These are phyloP conservation scores for Kickxella alabastrina DNA, from an alignment of 192 early-diverging fungal genomes.

Conservation along the genomic window DNA sequence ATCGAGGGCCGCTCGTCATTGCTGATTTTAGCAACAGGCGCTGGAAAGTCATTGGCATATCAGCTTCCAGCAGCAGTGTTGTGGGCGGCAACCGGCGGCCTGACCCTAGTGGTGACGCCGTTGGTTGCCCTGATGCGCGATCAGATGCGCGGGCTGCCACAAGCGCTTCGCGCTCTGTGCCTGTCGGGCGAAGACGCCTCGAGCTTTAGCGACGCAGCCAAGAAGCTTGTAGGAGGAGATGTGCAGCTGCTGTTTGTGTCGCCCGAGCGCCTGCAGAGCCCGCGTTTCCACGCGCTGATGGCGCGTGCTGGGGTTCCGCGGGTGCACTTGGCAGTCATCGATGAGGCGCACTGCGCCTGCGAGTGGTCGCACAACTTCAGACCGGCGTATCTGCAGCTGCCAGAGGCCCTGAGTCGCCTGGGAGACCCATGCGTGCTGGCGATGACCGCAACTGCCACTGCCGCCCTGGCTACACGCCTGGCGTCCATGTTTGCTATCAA, in stretches of 20 bases:
- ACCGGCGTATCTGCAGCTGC: constrained; percentile 63
- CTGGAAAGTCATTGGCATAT: constrained; percentile 75
- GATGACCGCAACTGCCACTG: constrained; percentile 72
- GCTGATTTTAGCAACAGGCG: constrained; percentile 57
- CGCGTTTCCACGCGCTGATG: constrained; percentile 58
- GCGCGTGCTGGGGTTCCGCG: constrained; percentile 46
- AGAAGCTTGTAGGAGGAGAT: constrained; percentile 46
- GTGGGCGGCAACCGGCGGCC: constrained; percentile 19
- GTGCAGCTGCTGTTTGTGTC: constrained; percentile 71
- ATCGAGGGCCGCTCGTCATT: constrained; percentile 49
- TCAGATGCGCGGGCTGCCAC: constrained; percentile 66
- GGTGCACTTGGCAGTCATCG: constrained; percentile 64
- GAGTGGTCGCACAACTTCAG: constrained; percentile 88
- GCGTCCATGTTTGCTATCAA: constrained; percentile 61
- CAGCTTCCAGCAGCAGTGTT: constrained; percentile 71
- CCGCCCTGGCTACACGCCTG: constrained; percentile 50
- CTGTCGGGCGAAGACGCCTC: constrained; percentile 43
- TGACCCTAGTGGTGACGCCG: constrained; percentile 76
- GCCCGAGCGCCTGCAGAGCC: constrained; percentile 65
- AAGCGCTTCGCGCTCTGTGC: constrained; percentile 56
- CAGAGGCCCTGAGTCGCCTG: constrained; percentile 51
- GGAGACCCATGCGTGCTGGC: constrained; percentile 56
- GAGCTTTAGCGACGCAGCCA: constrained; percentile 8
- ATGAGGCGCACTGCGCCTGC: constrained; percentile 80
- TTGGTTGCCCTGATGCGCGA: constrained; percentile 83